Conservation (phyloP, 2,329 filamentous ascomycete species). For the Magnaporthiopsis poae region DNA sequence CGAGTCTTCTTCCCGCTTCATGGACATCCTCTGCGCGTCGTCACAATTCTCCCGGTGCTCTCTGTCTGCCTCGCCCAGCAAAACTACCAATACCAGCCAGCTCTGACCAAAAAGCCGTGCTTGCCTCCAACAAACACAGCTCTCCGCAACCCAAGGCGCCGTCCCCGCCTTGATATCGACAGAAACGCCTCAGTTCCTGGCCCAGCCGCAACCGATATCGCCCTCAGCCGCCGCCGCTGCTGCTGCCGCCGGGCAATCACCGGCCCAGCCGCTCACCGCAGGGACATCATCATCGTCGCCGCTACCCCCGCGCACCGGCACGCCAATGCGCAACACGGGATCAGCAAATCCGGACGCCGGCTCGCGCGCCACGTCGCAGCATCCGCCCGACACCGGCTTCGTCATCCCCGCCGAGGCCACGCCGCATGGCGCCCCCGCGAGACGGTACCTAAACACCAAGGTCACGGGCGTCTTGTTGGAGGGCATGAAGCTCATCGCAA, state of each 20-base stretch:
- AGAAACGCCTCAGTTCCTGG: not conserved
- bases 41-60: not conserved
- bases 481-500: conserved; percentile 64
- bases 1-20: not conserved
- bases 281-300: conserved; percentile 22
- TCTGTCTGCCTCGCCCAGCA: not conserved
- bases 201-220: not conserved
- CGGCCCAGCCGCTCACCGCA: not conserved
- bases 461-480: conserved; percentile 60
- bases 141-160: not conserved
- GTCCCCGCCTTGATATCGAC: not conserved
- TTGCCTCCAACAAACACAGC: not conserved
- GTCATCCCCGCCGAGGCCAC: conserved; percentile 51
- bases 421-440: conserved; percentile 56
- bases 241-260: not conserved
- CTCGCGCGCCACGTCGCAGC: conserved; percentile 47
- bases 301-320: conserved; percentile 34
- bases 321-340: conserved; percentile 30
- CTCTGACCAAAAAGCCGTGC: not conserved
- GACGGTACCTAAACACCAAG: conserved; percentile 62
- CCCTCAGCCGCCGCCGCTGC: not conserved
- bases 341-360: conserved; percentile 15
- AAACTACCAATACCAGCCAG: not conserved
- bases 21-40: not conserved
- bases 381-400: conserved; percentile 39